phyloP scores from a whole-genome alignment of 495 filamentous ascomycete genomes.

The Physcia stellaris region DNA sequence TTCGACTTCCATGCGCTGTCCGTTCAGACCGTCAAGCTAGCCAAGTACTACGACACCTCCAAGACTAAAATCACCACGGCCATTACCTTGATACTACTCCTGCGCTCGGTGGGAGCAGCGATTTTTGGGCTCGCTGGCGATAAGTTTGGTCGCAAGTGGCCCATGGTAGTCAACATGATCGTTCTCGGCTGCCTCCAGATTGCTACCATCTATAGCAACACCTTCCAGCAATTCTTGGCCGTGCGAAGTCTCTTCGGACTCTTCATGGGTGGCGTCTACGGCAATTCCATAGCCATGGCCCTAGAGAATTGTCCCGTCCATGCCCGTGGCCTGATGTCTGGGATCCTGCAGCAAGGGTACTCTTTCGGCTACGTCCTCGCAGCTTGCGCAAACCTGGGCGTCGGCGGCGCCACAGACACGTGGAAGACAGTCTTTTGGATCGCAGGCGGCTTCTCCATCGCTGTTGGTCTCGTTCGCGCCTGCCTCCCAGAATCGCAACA shows the following conservation, averaged over 20 bases:
- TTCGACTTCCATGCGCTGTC: conserved; percentile 70
- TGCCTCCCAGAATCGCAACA: conserved; percentile 58
- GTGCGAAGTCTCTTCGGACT: conserved; percentile 62
- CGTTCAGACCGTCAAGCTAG: conserved; percentile 54
- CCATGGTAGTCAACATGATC: conserved; percentile 62
- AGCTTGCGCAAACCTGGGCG: conserved; percentile 53
- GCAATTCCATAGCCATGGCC: conserved; percentile 69
- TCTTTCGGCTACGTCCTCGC: conserved; percentile 63
- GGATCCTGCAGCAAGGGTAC: conserved; percentile 67
- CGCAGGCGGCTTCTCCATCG: conserved; percentile 49
- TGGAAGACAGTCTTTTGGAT: conserved; percentile 57
- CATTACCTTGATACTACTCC: conserved; percentile 59
- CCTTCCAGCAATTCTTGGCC: conserved; percentile 54
- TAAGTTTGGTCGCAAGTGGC: conserved; percentile 67
- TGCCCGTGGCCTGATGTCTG: conserved; percentile 62
- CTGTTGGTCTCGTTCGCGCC: conserved; percentile 46
- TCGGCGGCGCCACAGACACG: conserved; percentile 38
- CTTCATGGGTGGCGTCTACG: conserved; percentile 75
- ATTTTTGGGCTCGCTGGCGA: conserved; percentile 62
- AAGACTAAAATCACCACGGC: conserved; percentile 60
- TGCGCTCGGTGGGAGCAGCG: conserved; percentile 57
- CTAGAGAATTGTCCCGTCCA: conserved; percentile 60
- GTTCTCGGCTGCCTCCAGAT: conserved; percentile 51
- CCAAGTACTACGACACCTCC: conserved; percentile 46
- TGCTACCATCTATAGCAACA: conserved; percentile 54